Evolutionary conservation across 441 rosid species (phyloP).

Genomic region (Erodium moschatum): DNA sequence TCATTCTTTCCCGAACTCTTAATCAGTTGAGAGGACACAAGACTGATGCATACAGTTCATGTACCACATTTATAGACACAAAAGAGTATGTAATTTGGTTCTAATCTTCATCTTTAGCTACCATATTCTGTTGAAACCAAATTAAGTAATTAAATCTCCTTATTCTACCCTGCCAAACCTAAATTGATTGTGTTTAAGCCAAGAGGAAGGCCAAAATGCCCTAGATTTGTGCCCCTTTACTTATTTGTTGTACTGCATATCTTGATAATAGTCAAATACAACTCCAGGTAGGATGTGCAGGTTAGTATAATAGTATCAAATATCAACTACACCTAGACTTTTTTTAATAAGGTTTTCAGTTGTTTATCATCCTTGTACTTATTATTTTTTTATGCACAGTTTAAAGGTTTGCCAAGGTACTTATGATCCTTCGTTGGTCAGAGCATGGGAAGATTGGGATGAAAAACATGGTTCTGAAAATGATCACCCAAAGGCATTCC

Average conservation of each 20-base stretch:
- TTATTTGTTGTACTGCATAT: neutral
- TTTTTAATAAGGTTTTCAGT: neutral
- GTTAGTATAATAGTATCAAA: neutral
- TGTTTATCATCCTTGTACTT: neutral
- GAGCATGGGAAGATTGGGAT: conserved; percentile 97
- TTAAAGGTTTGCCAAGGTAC: conserved; percentile 77
- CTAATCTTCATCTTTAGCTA: neutral
- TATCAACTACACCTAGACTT: neutral
- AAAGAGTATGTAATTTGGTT: conserved; percentile 53
- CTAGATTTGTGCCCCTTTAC: conserved; percentile 7
- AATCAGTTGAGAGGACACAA: conserved; percentile 45
- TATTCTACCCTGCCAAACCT: conserved; percentile 8
- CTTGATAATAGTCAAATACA: neutral
- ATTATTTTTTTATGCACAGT: conserved; percentile 33
- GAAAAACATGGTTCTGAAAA: conserved; percentile 68
- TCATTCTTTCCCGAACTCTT: conserved; percentile 66
- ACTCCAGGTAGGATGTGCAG: too few species aligned
- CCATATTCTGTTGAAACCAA: neutral
- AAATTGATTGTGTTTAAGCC: neutral
- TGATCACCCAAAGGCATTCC: conserved; percentile 77
- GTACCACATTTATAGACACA: conserved; percentile 62
- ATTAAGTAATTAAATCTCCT: neutral
- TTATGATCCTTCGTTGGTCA: conserved; percentile 55
- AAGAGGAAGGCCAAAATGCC: conserved; percentile 9
- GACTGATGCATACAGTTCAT: conserved; percentile 35